Percentiles rank a stretch among this genome's conserved stretches.
Conservation (phyloP, 805 yeast genomes). For the Ogataea dorogensis region DNA sequence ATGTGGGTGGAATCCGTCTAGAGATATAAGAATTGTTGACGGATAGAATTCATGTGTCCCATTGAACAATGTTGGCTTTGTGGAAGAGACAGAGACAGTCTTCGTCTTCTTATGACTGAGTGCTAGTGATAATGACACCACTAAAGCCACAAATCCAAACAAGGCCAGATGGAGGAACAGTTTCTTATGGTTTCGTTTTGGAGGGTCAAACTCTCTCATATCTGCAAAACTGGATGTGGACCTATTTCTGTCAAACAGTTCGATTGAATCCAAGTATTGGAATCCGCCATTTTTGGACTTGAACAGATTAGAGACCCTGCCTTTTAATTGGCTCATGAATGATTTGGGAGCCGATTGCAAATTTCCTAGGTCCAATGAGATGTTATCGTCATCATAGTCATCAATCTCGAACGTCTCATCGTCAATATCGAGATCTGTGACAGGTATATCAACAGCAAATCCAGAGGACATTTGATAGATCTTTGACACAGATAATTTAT, state of each 20-base stretch:
- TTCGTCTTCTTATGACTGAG: constrained; percentile 7
- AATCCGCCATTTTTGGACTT: constrained; percentile 9
- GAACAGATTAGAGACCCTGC: constrained; percentile 9
- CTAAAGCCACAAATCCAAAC: constrained; percentile 8
- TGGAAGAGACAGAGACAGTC: neutral
- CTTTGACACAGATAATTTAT: neutral
- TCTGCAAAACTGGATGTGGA: constrained; percentile 26
- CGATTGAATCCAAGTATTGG: constrained; percentile 27
- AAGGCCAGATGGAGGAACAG: constrained; percentile 8
- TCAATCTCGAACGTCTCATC: constrained; percentile 32
- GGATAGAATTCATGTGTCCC: constrained; percentile 71
- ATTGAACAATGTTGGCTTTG: constrained; percentile 41
- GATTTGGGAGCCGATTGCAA: constrained; percentile 8
- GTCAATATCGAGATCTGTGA: constrained; percentile 49
- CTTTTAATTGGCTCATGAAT: constrained; percentile 9
- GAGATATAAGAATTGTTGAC: constrained; percentile 75
- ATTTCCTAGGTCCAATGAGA: constrained; percentile 13
- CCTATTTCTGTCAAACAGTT: constrained; percentile 27
- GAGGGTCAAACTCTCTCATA: constrained; percentile 11
- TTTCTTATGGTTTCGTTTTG: constrained; percentile 9
- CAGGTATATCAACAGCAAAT: constrained; percentile 48
- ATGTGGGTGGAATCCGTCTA: constrained; percentile 92
- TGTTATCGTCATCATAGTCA: constrained; percentile 20
- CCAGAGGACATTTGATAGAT: constrained; percentile 12
- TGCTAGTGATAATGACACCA: constrained; percentile 8